phyloP scores from a whole-genome alignment of 139 green algal genomes.

The Tetradesmus obliquus region DNA sequence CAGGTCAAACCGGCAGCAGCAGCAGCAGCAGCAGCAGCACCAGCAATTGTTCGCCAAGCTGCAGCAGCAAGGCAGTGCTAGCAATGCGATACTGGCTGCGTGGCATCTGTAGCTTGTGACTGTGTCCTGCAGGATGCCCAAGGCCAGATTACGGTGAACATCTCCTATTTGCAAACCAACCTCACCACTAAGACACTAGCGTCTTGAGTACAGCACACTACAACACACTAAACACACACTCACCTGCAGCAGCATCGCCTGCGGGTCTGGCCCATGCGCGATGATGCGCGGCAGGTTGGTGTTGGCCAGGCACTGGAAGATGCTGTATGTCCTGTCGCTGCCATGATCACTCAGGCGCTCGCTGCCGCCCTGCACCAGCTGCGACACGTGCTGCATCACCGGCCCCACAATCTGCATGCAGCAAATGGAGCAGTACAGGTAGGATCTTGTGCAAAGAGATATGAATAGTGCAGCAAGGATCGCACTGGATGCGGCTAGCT shows the following conservation, averaged over 20 bases:
- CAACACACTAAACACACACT: not conserved
- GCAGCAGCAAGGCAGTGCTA: not conserved
- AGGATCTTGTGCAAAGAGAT: not conserved
- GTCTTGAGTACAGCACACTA: no score
- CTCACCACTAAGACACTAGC: no score
- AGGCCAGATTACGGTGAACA: no score
- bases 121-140: no score
- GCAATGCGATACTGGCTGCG: not conserved
- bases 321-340: conserved; percentile 54
- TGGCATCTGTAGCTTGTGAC: no score
- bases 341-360: conserved; percentile 55
- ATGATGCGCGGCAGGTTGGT: not conserved
- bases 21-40: not conserved
- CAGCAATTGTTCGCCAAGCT: not conserved
- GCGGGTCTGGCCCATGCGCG: not conserved
- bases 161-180: no score
- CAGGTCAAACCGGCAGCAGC: not conserved
- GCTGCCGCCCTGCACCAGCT: conserved; percentile 42
- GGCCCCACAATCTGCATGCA: not conserved
- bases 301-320: conserved; percentile 24
- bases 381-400: conserved; percentile 36
- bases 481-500: not conserved
- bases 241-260: conserved; percentile 44
- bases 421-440: not conserved
- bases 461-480: not conserved